phyloP scores from a whole-genome alignment of 441 rosid species.

The Mallotus repandus region DNA sequence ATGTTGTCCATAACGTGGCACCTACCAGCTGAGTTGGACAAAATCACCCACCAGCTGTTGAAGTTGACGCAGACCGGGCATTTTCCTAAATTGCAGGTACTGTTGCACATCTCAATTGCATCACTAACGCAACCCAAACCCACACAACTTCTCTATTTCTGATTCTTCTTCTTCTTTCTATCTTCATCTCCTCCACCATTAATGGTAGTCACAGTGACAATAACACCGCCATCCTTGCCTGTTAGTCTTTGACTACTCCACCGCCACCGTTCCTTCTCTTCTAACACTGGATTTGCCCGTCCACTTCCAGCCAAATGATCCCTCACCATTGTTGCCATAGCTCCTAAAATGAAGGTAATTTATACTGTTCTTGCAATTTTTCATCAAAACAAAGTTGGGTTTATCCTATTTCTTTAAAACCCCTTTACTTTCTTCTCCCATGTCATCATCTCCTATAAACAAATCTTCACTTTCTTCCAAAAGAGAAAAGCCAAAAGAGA shows the following conservation, averaged over 20 bases:
- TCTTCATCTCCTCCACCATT: slow-evolving; percentile 7
- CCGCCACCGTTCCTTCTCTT: slow-evolving; percentile 27
- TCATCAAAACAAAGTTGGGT: slow-evolving; percentile 75
- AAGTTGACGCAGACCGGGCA: too few relatives aligned
- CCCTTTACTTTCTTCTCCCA: too few relatives aligned
- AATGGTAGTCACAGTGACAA: slow-evolving; percentile 56
- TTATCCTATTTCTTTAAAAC: slow-evolving; percentile 34
- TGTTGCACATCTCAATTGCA: slow-evolving; percentile 44
- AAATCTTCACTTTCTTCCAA: too few relatives aligned
- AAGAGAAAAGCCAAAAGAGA: too few relatives aligned
- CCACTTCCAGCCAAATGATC: slow-evolving; percentile 32
- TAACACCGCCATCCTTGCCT: slow-evolving; percentile 35
- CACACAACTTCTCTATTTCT: not conserved
- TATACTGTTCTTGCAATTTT: not conserved
- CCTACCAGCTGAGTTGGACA: too few relatives aligned
- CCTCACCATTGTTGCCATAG: slow-evolving; percentile 66
- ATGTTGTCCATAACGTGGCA: too few relatives aligned
- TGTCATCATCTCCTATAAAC: too few relatives aligned
- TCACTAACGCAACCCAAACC: slow-evolving; percentile 21
- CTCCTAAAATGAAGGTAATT: slow-evolving; percentile 68
- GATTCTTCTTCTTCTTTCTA: too few relatives aligned
- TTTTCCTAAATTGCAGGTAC: not conserved
- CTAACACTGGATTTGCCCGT: slow-evolving; percentile 30
- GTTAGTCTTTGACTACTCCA: slow-evolving; percentile 33
- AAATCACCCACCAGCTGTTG: too few relatives aligned